phyloP scores from a whole-genome alignment of 495 filamentous ascomycete genomes.

The Aspergillus heteromorphus region DNA sequence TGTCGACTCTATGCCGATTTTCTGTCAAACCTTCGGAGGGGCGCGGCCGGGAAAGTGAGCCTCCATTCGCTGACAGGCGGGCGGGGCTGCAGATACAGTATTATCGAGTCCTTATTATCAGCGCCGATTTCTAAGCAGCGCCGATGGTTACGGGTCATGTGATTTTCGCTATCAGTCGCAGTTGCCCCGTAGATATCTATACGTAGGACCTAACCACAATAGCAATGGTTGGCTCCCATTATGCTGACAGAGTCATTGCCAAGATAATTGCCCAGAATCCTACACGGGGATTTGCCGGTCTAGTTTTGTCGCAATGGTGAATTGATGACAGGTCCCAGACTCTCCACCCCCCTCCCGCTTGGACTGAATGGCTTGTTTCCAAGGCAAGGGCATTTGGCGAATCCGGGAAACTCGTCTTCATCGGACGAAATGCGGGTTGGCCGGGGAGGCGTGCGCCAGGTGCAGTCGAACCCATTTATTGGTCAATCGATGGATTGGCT shows the following conservation, averaged over 20 bases:
- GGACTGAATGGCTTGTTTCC: neutral
- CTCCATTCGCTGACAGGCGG: constrained; percentile 10
- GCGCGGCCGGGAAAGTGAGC: constrained; percentile 7
- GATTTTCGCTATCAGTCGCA: constrained; percentile 9
- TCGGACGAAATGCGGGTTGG: neutral
- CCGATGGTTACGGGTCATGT: constrained; percentile 16
- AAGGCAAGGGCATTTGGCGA: neutral
- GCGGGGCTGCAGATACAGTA: constrained; percentile 24
- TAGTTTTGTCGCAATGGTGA: neutral
- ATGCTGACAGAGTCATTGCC: no score
- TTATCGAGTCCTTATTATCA: constrained; percentile 19
- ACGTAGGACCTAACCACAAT: no score
- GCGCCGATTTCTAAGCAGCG: constrained; percentile 17
- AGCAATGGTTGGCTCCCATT: no score
- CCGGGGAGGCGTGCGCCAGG: neutral
- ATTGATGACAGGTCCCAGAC: neutral
- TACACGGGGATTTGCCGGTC: neutral
- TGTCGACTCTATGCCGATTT: constrained; percentile 16
- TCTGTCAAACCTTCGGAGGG: constrained; percentile 14
- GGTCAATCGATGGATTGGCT: neutral
- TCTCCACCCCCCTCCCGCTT: neutral
- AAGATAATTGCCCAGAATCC: no score
- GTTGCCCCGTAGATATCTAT: no score
- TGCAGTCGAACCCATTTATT: neutral
- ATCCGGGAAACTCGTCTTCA: neutral